phyloP scores from a whole-genome alignment of 208 protist genomes.

The Tritrichomonas foetus region DNA sequence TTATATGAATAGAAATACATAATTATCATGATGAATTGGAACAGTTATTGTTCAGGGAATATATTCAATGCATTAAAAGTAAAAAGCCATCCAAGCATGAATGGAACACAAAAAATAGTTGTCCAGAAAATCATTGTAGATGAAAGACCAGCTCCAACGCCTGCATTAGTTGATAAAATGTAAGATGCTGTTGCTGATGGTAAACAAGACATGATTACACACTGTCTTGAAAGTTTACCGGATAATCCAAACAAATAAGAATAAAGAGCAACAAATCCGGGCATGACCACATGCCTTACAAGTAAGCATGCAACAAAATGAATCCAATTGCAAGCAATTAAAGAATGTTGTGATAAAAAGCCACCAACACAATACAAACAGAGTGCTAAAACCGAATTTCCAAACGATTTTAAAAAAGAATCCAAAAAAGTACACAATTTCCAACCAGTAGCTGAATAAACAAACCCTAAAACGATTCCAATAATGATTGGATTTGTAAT shows the following conservation, averaged over 20 bases:
- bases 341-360: constrained; percentile 8
- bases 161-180: neutral
- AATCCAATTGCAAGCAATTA: neutral
- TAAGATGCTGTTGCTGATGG: neutral
- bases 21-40: neutral
- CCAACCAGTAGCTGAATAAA: neutral
- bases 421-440: neutral
- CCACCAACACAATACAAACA: neutral
- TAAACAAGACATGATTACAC: neutral
- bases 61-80: neutral
- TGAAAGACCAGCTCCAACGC: neutral
- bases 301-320: neutral
- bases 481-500: neutral
- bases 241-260: neutral
- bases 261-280: neutral
- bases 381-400: neutral
- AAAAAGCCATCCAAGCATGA: neutral
- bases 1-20: neutral
- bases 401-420: neutral
- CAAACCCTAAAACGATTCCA: neutral
- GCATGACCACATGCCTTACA: neutral
- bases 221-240: neutral
- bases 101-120: neutral
- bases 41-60: neutral
- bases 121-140: constrained; percentile 24